Evolutionary conservation across 257 asterid genomes (phyloP), one percentile per base, ranked within the genome.

Genomic region (Mentha longifolia): DNA sequence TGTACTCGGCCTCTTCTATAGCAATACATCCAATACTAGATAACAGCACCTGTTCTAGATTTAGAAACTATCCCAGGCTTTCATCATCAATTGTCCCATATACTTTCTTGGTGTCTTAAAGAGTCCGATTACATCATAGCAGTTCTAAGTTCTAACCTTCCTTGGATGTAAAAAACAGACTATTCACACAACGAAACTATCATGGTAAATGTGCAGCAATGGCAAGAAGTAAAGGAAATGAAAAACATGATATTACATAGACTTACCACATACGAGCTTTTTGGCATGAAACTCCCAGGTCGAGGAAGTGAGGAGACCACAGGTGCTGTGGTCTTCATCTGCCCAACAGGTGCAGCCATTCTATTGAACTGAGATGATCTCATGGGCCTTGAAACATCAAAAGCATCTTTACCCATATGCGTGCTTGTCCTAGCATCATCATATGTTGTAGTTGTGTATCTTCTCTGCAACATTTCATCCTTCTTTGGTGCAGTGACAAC

Each of bases 201-300:
- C 61, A 61, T 57, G 58, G 46, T 68, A 58, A 42, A 70, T 39
- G 25, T 58, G 63, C 41, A 52, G 61, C 31, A 72, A 57, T 19
- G 51, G 55, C n/a, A 19, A 28, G 52, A 50, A 62, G 37, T 72
- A 67, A 67, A n/a, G 64, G 71, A 77, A 28, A 58, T 58, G 30
- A 61, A 61, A 37, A 30, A 73, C 67, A 14, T 47, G 54, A 74
- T 19, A 43, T 50, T 51, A 22, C 62, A 78, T 63, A 78, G 71
- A 72, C 79, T 22, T 58, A 95, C 99, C 80, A 69, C 68, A 72
- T 82, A 87, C 65, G 93, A 67, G 73, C 76, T 86, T 84, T 58
- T 91, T 75, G 82, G 97, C 50, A 70, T 54, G 59, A 80, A 83
- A 77, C 80, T 72, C 74, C 80, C 84, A 10, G 92, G 61, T 35